Conservation (phyloP, 2,329 filamentous ascomycete genomes). For the Talaromyces sp. region DNA sequence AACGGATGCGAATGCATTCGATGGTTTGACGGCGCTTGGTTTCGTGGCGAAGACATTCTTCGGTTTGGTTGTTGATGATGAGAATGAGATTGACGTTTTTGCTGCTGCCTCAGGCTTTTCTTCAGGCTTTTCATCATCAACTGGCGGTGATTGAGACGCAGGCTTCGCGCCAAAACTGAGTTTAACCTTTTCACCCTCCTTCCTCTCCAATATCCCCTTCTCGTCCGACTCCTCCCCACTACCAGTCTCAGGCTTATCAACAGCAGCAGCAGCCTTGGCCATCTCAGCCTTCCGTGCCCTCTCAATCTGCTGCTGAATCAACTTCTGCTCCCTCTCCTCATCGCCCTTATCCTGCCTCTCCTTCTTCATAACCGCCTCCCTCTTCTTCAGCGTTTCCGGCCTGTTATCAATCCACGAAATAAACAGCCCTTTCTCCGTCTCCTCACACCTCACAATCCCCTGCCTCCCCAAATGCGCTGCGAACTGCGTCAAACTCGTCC, state of each 20-base stretch:
- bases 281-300: conserved; percentile 61
- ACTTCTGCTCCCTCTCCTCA: conserved; percentile 79
- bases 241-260: conserved; percentile 25
- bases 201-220: conserved; percentile 46
- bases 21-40: conserved; percentile 43
- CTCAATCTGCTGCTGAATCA: conserved; percentile 80
- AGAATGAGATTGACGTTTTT: conserved; percentile 8
- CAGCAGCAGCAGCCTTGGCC: conserved; percentile 8
- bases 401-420: conserved; percentile 90
- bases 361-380: conserved; percentile 77
- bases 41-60: conserved; percentile 38
- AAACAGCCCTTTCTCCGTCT: conserved; percentile 77
- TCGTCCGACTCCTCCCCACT: conserved; percentile 50
- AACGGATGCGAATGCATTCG: conserved; percentile 59
- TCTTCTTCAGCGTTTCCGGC: conserved; percentile 73
- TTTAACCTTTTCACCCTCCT: conserved; percentile 73
- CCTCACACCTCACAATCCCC: conserved; percentile 84
- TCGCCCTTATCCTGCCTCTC: conserved; percentile 87
- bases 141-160: conserved; percentile 18
- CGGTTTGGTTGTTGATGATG: conserved; percentile 4
- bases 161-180: conserved; percentile 57
- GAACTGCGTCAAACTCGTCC: conserved; percentile 84
- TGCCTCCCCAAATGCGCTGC: conserved; percentile 82
- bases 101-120: background rate
- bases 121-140: background rate